phyloP scores from a whole-genome alignment of 1,284 basidiomycete genomes.

The Abortiporus biennis region DNA sequence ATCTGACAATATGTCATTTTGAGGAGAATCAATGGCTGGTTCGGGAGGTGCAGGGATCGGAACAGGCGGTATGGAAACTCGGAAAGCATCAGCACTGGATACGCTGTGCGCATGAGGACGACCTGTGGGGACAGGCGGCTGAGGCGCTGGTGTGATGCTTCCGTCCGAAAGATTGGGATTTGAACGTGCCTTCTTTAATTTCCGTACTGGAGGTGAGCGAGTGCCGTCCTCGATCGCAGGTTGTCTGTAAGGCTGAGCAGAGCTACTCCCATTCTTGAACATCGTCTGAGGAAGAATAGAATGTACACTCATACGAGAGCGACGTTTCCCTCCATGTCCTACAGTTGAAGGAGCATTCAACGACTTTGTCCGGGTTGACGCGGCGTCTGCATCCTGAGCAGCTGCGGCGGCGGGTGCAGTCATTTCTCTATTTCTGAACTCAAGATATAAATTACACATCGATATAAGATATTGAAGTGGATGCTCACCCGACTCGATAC shows the following conservation, averaged over 20 bases:
- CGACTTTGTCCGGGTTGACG: constrained; percentile 11
- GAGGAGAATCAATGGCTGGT: constrained; percentile 5
- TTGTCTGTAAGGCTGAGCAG: constrained; percentile 21
- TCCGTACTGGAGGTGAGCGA: constrained; percentile 35
- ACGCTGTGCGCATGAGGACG: constrained; percentile 74
- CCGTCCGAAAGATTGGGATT: constrained; percentile 49
- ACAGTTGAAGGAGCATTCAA: constrained; percentile 10
- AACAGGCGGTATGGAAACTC: constrained; percentile 17
- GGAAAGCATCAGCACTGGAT: constrained; percentile 60
- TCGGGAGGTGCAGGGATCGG: constrained; percentile 4
- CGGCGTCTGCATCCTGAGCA: constrained; percentile 22
- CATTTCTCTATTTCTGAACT: constrained; percentile 37
- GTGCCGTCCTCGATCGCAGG: constrained; percentile 16
- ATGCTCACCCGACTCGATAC: constrained; percentile 66
- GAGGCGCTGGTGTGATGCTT: constrained; percentile 8
- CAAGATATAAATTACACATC: neutral
- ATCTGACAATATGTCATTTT: constrained; percentile 56
- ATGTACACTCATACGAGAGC: constrained; percentile 64
- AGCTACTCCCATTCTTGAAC: constrained; percentile 34
- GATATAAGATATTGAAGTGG: neutral
- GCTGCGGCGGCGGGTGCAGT: constrained; percentile 40
- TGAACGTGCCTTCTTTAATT: constrained; percentile 63
- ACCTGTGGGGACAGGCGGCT: constrained; percentile 32
- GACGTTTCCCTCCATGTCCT: constrained; percentile 31
- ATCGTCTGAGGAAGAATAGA: constrained; percentile 49